These are phyloP conservation scores for Nakataea oryzae DNA, from an alignment of 2,329 filamentous ascomycete species.

Conservation along the genomic window DNA sequence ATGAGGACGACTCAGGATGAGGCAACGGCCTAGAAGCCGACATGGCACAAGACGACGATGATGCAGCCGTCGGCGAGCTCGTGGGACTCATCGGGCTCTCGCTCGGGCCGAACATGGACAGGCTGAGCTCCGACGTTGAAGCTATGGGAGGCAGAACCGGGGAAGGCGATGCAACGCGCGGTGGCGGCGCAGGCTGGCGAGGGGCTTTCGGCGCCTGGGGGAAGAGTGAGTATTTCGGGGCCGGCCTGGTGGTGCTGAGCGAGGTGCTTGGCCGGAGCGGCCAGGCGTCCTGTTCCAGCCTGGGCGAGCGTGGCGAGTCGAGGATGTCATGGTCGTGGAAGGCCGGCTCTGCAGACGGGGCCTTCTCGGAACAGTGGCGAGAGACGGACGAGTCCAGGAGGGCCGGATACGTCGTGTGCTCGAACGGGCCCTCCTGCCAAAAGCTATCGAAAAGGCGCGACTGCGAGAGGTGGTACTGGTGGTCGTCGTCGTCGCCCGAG, in stretches of 20 bases:
- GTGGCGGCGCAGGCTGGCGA: not conserved
- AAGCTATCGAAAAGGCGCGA: slow-evolving; percentile 2
- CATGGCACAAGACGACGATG: not conserved
- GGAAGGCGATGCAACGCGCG: not conserved
- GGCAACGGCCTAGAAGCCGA: not conserved
- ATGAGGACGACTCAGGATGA: not conserved
- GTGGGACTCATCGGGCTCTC: not conserved
- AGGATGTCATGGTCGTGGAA: not conserved
- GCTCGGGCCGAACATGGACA: not conserved
- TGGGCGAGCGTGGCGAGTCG: not conserved
- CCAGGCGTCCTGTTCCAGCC: not conserved
- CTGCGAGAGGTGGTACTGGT: slow-evolving; percentile 2
- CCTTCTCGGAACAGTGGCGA: not conserved
- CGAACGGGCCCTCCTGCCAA: slow-evolving; percentile 1
- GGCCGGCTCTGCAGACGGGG: not conserved
- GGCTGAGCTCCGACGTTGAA: not conserved
- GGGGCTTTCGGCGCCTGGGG: not conserved
- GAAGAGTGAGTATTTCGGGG: slow-evolving; percentile 1
- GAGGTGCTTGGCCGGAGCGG: not conserved
- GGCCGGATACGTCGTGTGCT: slow-evolving; percentile 1
- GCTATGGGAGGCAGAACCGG: slow-evolving; percentile 1
- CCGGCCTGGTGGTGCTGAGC: not conserved
- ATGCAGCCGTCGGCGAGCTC: not conserved
- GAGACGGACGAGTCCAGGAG: slow-evolving; percentile 1
- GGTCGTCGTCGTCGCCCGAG: not conserved